A percentile compares a stretch with the other conserved stretches of the same genome.
phyloP scores from a whole-genome alignment of 192 early-diverging fungal species.

The Coemansia interrupta region DNA sequence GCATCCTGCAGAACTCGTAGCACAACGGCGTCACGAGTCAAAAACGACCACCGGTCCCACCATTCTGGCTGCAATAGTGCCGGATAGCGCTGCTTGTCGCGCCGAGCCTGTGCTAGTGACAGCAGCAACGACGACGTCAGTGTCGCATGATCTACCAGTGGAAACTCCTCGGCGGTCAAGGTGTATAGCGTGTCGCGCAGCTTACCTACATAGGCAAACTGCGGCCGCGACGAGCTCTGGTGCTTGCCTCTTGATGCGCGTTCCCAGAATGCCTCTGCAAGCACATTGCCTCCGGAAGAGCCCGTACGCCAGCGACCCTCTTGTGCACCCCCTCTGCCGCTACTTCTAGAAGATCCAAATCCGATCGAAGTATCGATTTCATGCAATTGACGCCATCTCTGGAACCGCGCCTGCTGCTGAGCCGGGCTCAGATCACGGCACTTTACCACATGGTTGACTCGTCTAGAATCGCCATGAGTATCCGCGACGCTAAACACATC shows the following conservation, averaged over 20 bases:
- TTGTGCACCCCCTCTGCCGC: slow-evolving; percentile 7
- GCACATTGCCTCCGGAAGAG: slow-evolving; percentile 41
- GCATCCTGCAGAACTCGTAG: slow-evolving; percentile 46
- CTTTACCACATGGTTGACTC: slow-evolving; percentile 32
- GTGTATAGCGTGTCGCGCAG: slow-evolving; percentile 66
- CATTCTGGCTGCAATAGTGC: slow-evolving; percentile 34
- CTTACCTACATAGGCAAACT: slow-evolving; percentile 62
- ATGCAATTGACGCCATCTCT: slow-evolving; percentile 27
- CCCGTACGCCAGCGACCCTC: slow-evolving; percentile 37
- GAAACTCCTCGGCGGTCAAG: slow-evolving; percentile 65
- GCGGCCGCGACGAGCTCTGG: slow-evolving; percentile 16
- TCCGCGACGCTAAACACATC: slow-evolving; percentile 54
- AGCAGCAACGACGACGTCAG: slow-evolving; percentile 46
- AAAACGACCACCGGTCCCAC: slow-evolving; percentile 49
- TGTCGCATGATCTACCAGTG: slow-evolving; percentile 52
- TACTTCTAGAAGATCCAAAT: neutral
- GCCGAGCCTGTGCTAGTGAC: slow-evolving; percentile 35
- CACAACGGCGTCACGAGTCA: slow-evolving; percentile 39
- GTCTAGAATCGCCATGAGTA: neutral
- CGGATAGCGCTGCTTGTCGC: slow-evolving; percentile 42
- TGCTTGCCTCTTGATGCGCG: slow-evolving; percentile 10
- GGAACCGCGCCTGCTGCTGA: slow-evolving; percentile 27
- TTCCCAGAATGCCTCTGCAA: slow-evolving; percentile 43
- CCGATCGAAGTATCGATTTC: slow-evolving; percentile 17
- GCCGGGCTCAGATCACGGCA: slow-evolving; percentile 30